Evolutionary conservation across 2,329 filamentous ascomycete species (phyloP).

Genomic region (Cryphonectria japonica): DNA sequence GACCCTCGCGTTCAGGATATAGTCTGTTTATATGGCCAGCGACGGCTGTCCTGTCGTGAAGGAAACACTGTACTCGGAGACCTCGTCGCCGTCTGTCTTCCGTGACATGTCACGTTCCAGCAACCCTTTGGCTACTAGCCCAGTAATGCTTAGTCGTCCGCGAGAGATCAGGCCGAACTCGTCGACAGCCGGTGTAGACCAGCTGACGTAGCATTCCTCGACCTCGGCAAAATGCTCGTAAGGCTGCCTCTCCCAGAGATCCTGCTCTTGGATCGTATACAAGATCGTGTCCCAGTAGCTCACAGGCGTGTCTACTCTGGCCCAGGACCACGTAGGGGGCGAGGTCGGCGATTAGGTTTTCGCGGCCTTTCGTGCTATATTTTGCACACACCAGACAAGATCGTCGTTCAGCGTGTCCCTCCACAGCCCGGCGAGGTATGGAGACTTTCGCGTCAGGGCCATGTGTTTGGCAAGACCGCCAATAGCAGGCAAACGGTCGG

Average conservation of each 20-base stretch:
- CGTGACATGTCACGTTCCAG: neutral
- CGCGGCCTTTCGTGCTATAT: neutral
- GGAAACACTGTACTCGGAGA: neutral
- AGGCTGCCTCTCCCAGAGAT: neutral
- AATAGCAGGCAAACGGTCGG: neutral
- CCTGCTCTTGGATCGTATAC: neutral
- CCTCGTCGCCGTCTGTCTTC: neutral
- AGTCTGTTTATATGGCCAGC: neutral
- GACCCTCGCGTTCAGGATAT: neutral
- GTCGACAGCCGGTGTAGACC: constrained; percentile 1
- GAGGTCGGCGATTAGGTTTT: neutral
- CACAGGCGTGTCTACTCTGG: neutral
- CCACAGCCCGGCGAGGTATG: neutral
- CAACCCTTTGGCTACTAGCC: neutral
- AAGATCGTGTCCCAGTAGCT: constrained; percentile 1
- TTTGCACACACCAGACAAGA: constrained; percentile 1
- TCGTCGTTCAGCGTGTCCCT: neutral
- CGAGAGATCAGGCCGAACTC: neutral
- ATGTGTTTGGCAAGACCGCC: constrained; percentile 6
- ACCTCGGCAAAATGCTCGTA: neutral
- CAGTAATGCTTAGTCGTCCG: neutral
- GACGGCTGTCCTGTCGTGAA: neutral
- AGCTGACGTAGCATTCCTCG: neutral
- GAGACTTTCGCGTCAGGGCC: neutral
- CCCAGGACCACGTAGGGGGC: constrained; percentile 4